phyloP scores from a whole-genome alignment of 164 flowering plant genomes.

The Kingdonia uniflora region DNA sequence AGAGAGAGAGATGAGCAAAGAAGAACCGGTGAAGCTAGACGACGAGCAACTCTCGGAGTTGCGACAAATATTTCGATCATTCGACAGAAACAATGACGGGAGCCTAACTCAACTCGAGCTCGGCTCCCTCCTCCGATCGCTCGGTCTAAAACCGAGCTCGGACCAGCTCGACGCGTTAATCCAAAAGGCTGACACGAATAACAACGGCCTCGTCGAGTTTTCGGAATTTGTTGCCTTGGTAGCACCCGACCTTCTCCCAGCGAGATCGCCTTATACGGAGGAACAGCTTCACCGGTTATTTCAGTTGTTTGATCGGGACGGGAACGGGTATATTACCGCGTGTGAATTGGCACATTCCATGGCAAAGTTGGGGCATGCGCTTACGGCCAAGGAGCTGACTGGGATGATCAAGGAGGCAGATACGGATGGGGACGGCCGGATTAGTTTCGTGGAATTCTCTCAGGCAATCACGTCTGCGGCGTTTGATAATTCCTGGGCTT shows the following conservation, averaged over 20 bases:
- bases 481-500: slow-evolving; percentile 56
- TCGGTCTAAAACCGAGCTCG: slow-evolving; percentile 66
- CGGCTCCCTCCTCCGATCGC: slow-evolving; percentile 66
- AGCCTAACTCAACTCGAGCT: slow-evolving; percentile 85
- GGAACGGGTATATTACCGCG: slow-evolving; percentile 56
- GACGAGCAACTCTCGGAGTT: too few relatives aligned
- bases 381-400: slow-evolving; percentile 48
- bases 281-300: slow-evolving; percentile 64
- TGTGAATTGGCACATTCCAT: slow-evolving; percentile 62
- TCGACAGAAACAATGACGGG: slow-evolving; percentile 84
- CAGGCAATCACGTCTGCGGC: slow-evolving; percentile 62
- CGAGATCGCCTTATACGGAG: slow-evolving; percentile 62
- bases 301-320: slow-evolving; percentile 49
- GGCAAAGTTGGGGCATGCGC: slow-evolving; percentile 59
- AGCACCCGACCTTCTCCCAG: slow-evolving; percentile 66
- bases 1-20: too few relatives aligned
- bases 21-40: too few relatives aligned
- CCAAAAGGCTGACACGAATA: slow-evolving; percentile 66
- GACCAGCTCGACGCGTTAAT: slow-evolving; percentile 65
- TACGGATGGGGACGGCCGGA: slow-evolving; percentile 61
- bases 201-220: slow-evolving; percentile 76
- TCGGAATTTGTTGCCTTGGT: slow-evolving; percentile 82
- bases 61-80: slow-evolving; percentile 77
- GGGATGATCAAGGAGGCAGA: slow-evolving; percentile 74
- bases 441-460: slow-evolving; percentile 49